These are phyloP conservation scores for Xylaria hypoxylon DNA, from an alignment of 2,329 filamentous ascomycete genomes.

Conservation along the genomic window DNA sequence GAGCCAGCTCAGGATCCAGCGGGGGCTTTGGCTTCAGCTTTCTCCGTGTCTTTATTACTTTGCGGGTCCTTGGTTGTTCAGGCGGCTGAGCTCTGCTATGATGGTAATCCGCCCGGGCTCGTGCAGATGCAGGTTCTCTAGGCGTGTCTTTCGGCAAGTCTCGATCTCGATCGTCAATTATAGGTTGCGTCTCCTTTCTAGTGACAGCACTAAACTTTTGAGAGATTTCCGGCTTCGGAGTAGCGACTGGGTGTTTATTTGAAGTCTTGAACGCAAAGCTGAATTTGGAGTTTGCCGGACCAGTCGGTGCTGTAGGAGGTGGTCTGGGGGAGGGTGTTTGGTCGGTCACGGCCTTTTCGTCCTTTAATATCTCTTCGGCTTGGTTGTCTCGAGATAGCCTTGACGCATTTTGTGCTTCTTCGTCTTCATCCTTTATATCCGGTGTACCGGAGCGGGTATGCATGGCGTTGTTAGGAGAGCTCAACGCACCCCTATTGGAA, in stretches of 20 bases:
- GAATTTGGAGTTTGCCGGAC: slow-evolving; percentile 77
- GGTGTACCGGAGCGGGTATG: slow-evolving; percentile 47
- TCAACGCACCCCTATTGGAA: slow-evolving; percentile 43
- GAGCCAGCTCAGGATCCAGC: slow-evolving; percentile 76
- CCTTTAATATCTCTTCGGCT: slow-evolving; percentile 68
- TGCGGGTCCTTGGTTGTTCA: slow-evolving; percentile 66
- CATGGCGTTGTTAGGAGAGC: slow-evolving; percentile 50
- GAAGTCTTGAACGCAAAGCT: slow-evolving; percentile 92
- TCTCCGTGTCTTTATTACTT: slow-evolving; percentile 75
- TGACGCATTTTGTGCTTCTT: slow-evolving; percentile 71
- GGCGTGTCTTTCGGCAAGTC: slow-evolving; percentile 50
- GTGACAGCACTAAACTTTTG: slow-evolving; percentile 75
- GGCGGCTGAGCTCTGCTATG: slow-evolving; percentile 45
- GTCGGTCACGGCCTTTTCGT: slow-evolving; percentile 61
- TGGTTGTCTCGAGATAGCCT: slow-evolving; percentile 73
- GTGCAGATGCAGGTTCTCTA: slow-evolving; percentile 50
- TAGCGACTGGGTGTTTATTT: slow-evolving; percentile 66
- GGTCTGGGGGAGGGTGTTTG: slow-evolving; percentile 65
- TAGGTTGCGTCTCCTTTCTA: slow-evolving; percentile 58
- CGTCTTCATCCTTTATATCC: slow-evolving; percentile 51
- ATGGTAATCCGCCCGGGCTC: slow-evolving; percentile 48
- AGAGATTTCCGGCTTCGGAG: slow-evolving; percentile 73
- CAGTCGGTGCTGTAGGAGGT: slow-evolving; percentile 63
- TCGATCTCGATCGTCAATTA: slow-evolving; percentile 51
- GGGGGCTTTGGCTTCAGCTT: slow-evolving; percentile 77